Evolutionary conservation across 352 stramenopile species (phyloP), one percentile per base, ranked within the genome.

Genomic region (Pilasporangium apinafurcum): DNA sequence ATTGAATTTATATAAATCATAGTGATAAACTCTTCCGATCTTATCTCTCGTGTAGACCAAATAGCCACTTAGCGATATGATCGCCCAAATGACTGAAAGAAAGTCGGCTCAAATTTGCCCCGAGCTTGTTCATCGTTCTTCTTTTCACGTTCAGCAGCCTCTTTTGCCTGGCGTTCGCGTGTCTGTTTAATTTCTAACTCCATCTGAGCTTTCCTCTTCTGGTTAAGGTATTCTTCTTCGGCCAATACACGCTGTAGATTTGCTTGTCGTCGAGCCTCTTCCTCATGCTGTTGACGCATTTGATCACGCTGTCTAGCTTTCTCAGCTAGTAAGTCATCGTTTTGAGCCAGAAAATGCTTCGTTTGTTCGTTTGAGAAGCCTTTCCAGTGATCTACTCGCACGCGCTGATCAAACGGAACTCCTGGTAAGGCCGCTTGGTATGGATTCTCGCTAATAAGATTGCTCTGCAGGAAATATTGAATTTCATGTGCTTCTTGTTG

Each of bases 21-120:
- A n/a, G n/a, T n/a, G n/a, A n/a, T n/a, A n/a, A n/a, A n/a, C n/a
- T n/a, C n/a, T n/a, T n/a, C n/a, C n/a, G n/a, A n/a, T n/a, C n/a
- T n/a, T n/a, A n/a, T n/a, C n/a, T n/a, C n/a, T n/a, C n/a, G n/a
- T n/a, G n/a, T n/a, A n/a, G n/a, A n/a, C n/a, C n/a, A n/a, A n/a
- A n/a, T n/a, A n/a, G n/a, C n/a, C n/a, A n/a, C n/a, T n/a, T 57
- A 91, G 66, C 79, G 75, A 57, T 87, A 91, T n/a, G 79, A 88
- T 22, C 60, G 61, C 22, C 75, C 79, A 37, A 91, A 91, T 22
- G 45, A 53, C 39, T 84, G 68, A 53, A 91, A 91, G 53, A 91
- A 91, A 3, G 54, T 54, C n/a, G 65, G 58, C 37, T 91, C 73
- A 21, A 88, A 78, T 41, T 82, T 79, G 21, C 76, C 73, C 12